Evolutionary conservation across 2,329 filamentous ascomycete species (phyloP).

Genomic region (Fusarium cyanostomum): DNA sequence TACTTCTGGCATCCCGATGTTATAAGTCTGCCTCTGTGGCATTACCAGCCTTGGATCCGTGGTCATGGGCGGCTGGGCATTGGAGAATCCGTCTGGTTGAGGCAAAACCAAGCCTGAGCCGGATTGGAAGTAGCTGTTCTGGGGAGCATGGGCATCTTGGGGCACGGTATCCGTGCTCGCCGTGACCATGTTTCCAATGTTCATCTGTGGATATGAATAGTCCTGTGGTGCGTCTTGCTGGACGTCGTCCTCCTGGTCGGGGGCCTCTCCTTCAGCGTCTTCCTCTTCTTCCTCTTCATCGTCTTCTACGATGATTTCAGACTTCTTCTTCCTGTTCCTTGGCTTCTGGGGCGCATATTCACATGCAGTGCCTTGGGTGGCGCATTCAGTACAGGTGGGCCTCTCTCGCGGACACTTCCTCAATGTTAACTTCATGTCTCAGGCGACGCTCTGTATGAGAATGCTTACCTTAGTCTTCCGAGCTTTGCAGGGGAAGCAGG

Average conservation of each 20-base stretch:
- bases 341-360: conserved; percentile 51
- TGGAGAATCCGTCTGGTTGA: conserved; percentile 34
- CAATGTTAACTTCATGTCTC: background rate
- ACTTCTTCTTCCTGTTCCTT: conserved; percentile 33
- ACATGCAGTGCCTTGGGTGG: conserved; percentile 46
- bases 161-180: conserved; percentile 30
- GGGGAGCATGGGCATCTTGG: conserved; percentile 29
- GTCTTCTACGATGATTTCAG: conserved; percentile 16
- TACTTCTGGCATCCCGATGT: conserved; percentile 18
- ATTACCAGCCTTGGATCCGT: conserved; percentile 17
- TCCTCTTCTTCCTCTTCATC: conserved; percentile 29
- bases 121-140: conserved; percentile 44
- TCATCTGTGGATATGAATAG: conserved; percentile 44
- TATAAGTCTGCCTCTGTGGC: conserved; percentile 28
- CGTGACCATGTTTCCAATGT: conserved; percentile 44
- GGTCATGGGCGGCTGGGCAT: conserved; percentile 21
- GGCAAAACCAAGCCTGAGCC: conserved; percentile 40
- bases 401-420: conserved; percentile 53
- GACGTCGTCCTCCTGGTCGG: conserved; percentile 20
- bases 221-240: conserved; percentile 26
- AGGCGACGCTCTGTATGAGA: background rate
- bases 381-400: conserved; percentile 53
- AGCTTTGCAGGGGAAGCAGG: conserved; percentile 51
- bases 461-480: conserved; percentile 52
- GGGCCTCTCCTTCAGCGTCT: conserved; percentile 19